These are phyloP conservation scores for Gleditsia sinensis DNA, from an alignment of 306 rosid genomes.

Conservation along the genomic window DNA sequence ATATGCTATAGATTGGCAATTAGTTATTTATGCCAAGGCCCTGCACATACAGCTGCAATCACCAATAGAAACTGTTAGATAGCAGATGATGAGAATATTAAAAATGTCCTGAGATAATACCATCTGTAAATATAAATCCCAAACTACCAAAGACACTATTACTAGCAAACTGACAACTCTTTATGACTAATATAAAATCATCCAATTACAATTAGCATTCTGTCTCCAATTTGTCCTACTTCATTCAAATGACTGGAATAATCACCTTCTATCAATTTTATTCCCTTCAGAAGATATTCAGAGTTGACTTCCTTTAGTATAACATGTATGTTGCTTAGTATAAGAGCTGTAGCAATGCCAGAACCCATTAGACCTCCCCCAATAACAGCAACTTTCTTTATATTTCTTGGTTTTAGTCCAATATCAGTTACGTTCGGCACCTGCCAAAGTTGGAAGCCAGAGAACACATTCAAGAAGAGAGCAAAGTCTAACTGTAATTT, in stretches of 20 bases:
- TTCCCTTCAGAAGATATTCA: constrained; percentile 80
- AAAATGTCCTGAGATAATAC: not conserved
- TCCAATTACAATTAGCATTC: constrained; percentile 9
- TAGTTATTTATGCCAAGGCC: not conserved
- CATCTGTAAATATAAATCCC: constrained; percentile 4
- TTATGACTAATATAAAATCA: not conserved
- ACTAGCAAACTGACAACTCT: not conserved
- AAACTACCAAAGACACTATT: not conserved
- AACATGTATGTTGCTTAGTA: constrained; percentile 72
- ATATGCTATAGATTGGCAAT: not conserved
- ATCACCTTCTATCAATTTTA: constrained; percentile 73
- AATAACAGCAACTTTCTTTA: constrained; percentile 85
- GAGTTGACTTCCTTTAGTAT: constrained; percentile 85
- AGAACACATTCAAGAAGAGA: constrained; percentile 19
- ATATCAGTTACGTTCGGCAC: constrained; percentile 85
- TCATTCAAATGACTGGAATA: constrained; percentile 9
- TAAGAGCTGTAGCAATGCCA: constrained; percentile 91
- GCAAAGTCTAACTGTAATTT: not conserved
- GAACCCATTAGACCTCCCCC: constrained; percentile 99
- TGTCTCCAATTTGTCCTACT: not conserved
- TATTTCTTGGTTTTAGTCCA: constrained; percentile 87
- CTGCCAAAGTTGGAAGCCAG: constrained; percentile 46
- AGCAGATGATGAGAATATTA: constrained; percentile 2
- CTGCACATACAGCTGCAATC: not conserved
- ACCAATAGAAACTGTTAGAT: constrained; percentile 1